A percentile compares a stretch with the other conserved stretches of the same genome.
Evolutionary conservation across 2,329 filamentous ascomycete genomes (phyloP).

Genomic region (Epichloe coenophiala): DNA sequence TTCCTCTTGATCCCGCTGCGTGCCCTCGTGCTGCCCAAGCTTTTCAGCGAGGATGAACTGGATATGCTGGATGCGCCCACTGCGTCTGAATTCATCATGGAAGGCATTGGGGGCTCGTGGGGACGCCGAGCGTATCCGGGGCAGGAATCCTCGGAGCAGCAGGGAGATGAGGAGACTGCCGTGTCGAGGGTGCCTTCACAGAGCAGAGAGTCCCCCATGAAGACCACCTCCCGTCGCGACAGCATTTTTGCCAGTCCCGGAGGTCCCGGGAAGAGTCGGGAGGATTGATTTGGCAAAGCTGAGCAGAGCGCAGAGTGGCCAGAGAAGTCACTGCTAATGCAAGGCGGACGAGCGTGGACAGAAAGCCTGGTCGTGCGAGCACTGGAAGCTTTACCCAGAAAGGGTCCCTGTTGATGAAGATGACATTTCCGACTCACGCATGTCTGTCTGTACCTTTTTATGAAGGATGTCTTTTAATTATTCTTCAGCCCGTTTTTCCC

Average conservation of each 20-base stretch:
- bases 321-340: slow-evolving; percentile 16
- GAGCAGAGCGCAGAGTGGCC: slow-evolving; percentile 16
- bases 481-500: accelerated
- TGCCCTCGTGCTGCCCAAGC: slow-evolving; percentile 46
- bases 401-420: no score
- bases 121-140: slow-evolving; percentile 19
- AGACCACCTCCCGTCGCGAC: slow-evolving; percentile 8
- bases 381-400: not conserved
- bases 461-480: no score
- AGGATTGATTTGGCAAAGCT: slow-evolving; percentile 22
- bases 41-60: slow-evolving; percentile 49
- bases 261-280: slow-evolving; percentile 18
- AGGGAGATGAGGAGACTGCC: not conserved
- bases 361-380: not conserved
- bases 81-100: slow-evolving; percentile 62
- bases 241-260: slow-evolving; percentile 16
- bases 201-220: slow-evolving; percentile 2
- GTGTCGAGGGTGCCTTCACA: slow-evolving; percentile 5
- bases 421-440: no score
- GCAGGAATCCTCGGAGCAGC: slow-evolving; percentile 5
- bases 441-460: no score
- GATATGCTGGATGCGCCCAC: slow-evolving; percentile 56
- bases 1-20: slow-evolving; percentile 54
- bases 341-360: slow-evolving; percentile 15
- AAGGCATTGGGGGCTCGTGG: slow-evolving; percentile 54